These are phyloP conservation scores for Beauveria asiatica DNA, from an alignment of 2,329 filamentous ascomycete species.

Conservation along the genomic window DNA sequence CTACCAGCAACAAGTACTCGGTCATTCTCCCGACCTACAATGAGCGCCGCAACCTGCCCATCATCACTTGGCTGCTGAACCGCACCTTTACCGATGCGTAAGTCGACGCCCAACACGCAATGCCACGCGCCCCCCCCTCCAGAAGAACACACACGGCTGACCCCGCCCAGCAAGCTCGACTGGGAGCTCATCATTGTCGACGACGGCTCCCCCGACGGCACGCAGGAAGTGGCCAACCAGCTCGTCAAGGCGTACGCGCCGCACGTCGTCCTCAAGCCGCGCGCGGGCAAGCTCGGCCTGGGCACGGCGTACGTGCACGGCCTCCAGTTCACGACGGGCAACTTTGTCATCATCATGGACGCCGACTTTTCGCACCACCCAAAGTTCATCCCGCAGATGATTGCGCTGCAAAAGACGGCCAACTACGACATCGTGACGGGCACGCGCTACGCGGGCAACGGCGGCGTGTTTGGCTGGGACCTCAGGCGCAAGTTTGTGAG, in stretches of 20 bases:
- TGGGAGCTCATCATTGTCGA: slow-evolving; percentile 98
- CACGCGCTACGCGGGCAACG: slow-evolving; percentile 82
- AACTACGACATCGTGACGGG: slow-evolving; percentile 96
- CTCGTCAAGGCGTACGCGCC: slow-evolving; percentile 77
- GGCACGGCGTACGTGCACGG: slow-evolving; percentile 95
- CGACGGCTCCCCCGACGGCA: slow-evolving; percentile 94
- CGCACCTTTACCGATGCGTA: slow-evolving; percentile 86
- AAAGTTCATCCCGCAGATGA: slow-evolving; percentile 96
- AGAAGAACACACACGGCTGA: not conserved
- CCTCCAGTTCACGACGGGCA: slow-evolving; percentile 80
- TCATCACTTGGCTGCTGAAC: slow-evolving; percentile 90
- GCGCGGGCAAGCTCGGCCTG: slow-evolving; percentile 91
- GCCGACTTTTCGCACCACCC: slow-evolving; percentile 98
- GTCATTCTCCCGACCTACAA: slow-evolving; percentile 98
- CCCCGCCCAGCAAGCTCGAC: slow-evolving; percentile 63
- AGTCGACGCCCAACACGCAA: slow-evolving; percentile 18
- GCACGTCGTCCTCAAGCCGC: slow-evolving; percentile 76
- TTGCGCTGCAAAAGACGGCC: slow-evolving; percentile 63
- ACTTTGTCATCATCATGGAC: slow-evolving; percentile 99
- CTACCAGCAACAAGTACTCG: slow-evolving; percentile 70
- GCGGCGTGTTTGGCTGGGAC: slow-evolving; percentile 95
- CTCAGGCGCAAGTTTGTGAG: slow-evolving; percentile 80
- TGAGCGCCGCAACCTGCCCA: slow-evolving; percentile 92
- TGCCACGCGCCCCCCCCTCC: too few species aligned
- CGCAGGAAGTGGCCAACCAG: slow-evolving; percentile 81